A percentile compares a stretch with the other conserved stretches of the same genome.
phyloP scores from a whole-genome alignment of 1,139 yeast genomes.

The Nakaseomyces kungkrabaensis region DNA sequence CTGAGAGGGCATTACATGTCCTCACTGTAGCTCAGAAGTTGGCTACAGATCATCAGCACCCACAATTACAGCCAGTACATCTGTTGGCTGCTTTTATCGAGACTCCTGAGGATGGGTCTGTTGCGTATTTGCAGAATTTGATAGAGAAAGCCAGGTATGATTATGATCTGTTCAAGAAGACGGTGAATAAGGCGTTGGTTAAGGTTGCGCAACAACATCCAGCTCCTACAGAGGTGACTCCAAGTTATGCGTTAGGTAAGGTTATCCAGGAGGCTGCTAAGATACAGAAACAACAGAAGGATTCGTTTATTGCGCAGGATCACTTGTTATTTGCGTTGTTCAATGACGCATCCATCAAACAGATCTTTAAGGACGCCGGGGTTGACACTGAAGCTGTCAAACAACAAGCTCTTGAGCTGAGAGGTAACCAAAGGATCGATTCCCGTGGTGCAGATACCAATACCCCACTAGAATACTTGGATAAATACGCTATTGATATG shows the following conservation, averaged over 20 bases:
- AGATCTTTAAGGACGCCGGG: slow-evolving; percentile 63
- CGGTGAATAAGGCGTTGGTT: slow-evolving; percentile 71
- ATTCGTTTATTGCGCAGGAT: slow-evolving; percentile 86
- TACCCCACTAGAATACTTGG: slow-evolving; percentile 68
- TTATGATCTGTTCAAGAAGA: slow-evolving; percentile 69
- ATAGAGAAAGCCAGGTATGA: slow-evolving; percentile 84
- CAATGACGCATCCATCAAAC: slow-evolving; percentile 63
- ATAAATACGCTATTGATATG: slow-evolving; percentile 84
- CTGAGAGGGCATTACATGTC: slow-evolving; percentile 84
- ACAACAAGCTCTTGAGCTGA: slow-evolving; percentile 69
- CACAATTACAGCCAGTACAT: slow-evolving; percentile 79
- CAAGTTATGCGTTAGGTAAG: slow-evolving; percentile 62
- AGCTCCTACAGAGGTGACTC: slow-evolving; percentile 66
- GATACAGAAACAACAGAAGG: slow-evolving; percentile 80
- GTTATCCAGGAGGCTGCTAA: slow-evolving; percentile 61
- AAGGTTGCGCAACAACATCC: slow-evolving; percentile 83
- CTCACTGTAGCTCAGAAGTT: slow-evolving; percentile 70
- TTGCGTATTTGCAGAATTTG: slow-evolving; percentile 65
- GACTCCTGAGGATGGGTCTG: slow-evolving; percentile 55
- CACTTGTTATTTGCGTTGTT: slow-evolving; percentile 78
- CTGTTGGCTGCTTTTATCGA: slow-evolving; percentile 87
- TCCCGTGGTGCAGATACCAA: slow-evolving; percentile 91
- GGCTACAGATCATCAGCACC: slow-evolving; percentile 75
- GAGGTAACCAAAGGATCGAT: slow-evolving; percentile 90
- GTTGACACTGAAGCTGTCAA: slow-evolving; percentile 65